These are phyloP conservation scores for Aspergillus fructus DNA, from an alignment of 2,329 filamentous ascomycete genomes.

Conservation along the genomic window DNA sequence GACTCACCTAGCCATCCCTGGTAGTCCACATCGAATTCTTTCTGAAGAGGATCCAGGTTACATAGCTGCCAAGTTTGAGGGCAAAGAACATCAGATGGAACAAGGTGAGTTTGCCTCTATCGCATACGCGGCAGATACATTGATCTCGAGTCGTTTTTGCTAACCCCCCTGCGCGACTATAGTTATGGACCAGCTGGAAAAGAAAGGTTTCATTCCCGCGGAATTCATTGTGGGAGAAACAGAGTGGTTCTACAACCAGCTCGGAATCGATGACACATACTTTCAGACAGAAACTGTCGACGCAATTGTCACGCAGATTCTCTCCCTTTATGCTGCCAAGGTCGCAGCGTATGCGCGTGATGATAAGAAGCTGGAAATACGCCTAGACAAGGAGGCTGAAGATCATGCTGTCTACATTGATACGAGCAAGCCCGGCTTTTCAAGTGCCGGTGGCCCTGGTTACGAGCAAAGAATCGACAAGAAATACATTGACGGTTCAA, in stretches of 20 bases:
- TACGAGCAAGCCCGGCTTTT: slow-evolving; percentile 85
- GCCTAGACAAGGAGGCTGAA: slow-evolving; percentile 87
- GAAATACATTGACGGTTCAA: slow-evolving; percentile 87
- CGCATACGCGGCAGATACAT: not conserved
- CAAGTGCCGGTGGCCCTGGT: slow-evolving; percentile 72
- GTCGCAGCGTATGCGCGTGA: slow-evolving; percentile 89
- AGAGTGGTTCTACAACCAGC: slow-evolving; percentile 94
- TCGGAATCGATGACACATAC: slow-evolving; percentile 98
- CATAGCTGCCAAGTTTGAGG: slow-evolving; percentile 88
- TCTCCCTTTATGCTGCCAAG: slow-evolving; percentile 95
- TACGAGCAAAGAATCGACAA: slow-evolving; percentile 92
- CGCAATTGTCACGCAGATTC: slow-evolving; percentile 90
- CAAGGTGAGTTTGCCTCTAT: slow-evolving; percentile 55
- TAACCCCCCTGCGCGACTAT: slow-evolving; percentile 1
- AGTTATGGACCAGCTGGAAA: slow-evolving; percentile 79
- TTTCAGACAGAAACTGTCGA: slow-evolving; percentile 86
- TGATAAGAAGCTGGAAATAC: slow-evolving; percentile 91
- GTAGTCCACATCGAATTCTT: slow-evolving; percentile 65
- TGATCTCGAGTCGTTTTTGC: not conserved
- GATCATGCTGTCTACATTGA: slow-evolving; percentile 99
- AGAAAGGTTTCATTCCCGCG: slow-evolving; percentile 81
- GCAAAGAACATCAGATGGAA: slow-evolving; percentile 88
- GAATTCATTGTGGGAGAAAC: slow-evolving; percentile 82
- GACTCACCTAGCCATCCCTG: slow-evolving; percentile 75
- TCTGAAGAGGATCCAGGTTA: slow-evolving; percentile 92